A percentile compares a stretch with the other conserved stretches of the same genome.
Evolutionary conservation across 169 alveolate genomes (phyloP).

Genomic region (Plasmodium gonderi): DNA sequence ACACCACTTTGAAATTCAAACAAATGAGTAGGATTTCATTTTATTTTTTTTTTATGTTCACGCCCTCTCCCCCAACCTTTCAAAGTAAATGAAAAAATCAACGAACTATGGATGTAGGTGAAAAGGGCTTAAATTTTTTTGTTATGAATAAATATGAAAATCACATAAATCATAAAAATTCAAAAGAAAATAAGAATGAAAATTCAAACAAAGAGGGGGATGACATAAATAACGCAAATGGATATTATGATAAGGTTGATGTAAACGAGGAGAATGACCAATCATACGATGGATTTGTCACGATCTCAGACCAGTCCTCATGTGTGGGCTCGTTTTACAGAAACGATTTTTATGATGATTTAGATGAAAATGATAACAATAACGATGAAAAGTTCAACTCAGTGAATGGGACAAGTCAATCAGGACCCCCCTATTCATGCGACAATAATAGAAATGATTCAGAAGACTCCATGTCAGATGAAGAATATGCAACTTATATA

Average conservation of each 20-base stretch:
- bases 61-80: neutral
- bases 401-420: neutral
- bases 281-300: conserved; percentile 51
- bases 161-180: conserved; percentile 9
- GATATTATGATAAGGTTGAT: neutral
- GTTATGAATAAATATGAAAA: conserved; percentile 45
- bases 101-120: conserved; percentile 56
- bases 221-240: neutral
- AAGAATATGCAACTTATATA: conserved; percentile 29
- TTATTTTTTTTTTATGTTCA: neutral
- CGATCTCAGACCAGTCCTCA: conserved; percentile 50
- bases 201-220: conserved; percentile 1
- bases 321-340: conserved; percentile 36
- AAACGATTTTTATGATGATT: conserved; percentile 23
- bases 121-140: conserved; percentile 17
- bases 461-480: conserved; percentile 31
- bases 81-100: neutral
- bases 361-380: conserved; percentile 12
- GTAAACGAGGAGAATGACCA: neutral
- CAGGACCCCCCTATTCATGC: neutral
- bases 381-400: conserved; percentile 5
- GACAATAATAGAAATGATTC: neutral
- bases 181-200: neutral
- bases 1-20: neutral
- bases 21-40: neutral